Conservation (phyloP, 2,329 filamentous ascomycete species). For the Calonectria montana region DNA sequence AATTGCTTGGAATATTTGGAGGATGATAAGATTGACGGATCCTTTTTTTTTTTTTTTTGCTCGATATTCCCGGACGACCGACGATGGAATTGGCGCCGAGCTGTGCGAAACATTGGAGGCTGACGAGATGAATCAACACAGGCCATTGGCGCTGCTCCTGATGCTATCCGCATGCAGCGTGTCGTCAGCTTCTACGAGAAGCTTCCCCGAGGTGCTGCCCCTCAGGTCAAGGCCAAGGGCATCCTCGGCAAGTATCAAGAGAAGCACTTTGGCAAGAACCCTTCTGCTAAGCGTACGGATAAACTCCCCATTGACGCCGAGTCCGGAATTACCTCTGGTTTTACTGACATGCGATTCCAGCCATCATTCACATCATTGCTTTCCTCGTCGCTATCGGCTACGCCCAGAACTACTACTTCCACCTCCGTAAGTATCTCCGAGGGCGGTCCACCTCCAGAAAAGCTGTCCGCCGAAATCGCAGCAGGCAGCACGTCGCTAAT, state of each 20-base stretch:
- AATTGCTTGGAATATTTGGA: constrained; percentile 18
- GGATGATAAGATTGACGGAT: constrained; percentile 26
- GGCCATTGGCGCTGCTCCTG: constrained; percentile 94
- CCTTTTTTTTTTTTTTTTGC: constrained; percentile 23
- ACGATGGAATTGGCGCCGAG: constrained; percentile 26
- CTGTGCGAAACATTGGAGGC: constrained; percentile 37
- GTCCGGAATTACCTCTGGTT: background rate
- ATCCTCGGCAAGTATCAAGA: constrained; percentile 89
- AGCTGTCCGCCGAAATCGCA: constrained; percentile 1
- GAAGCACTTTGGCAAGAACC: constrained; percentile 95
- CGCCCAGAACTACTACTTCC: constrained; percentile 99
- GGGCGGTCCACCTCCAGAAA: background rate
- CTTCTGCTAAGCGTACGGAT: constrained; percentile 84
- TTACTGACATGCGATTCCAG: constrained; percentile 58
- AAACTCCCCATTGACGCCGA: background rate
- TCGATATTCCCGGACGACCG: constrained; percentile 12
- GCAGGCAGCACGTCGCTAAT: constrained; percentile 28
- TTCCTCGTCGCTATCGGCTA: constrained; percentile 86
- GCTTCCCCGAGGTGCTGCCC: constrained; percentile 91
- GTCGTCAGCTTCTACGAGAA: constrained; percentile 99
- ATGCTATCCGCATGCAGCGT: constrained; percentile 97
- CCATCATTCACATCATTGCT: constrained; percentile 87
- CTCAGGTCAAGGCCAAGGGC: constrained; percentile 83
- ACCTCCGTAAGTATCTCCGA: constrained; percentile 80
- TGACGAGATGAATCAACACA: constrained; percentile 57